Conservation (phyloP, 495 filamentous ascomycete species). For the Mycothermus thermophilus region DNA sequence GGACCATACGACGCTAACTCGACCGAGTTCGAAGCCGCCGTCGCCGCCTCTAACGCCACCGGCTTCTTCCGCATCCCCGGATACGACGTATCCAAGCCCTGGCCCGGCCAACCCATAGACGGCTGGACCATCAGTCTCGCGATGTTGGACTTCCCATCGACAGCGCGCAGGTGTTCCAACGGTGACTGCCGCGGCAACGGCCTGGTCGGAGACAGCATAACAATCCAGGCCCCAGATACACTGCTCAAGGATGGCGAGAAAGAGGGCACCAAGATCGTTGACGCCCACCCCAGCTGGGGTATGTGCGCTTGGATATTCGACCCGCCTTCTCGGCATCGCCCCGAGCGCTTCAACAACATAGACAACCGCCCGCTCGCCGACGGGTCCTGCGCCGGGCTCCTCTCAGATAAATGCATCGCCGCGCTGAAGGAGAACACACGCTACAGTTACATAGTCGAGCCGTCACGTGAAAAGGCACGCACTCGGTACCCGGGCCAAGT, state of each 20-base stretch:
- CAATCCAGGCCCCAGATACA: slow-evolving; percentile 1
- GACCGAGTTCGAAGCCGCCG: not conserved
- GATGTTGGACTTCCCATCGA: slow-evolving; percentile 1
- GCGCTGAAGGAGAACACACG: not conserved
- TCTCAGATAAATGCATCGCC: slow-evolving; percentile 4
- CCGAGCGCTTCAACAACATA: slow-evolving; percentile 2
- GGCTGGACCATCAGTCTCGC: slow-evolving; percentile 5
- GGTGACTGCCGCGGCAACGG: not conserved
- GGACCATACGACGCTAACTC: slow-evolving; percentile 7
- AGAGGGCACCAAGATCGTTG: slow-evolving; percentile 1
- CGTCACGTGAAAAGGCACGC: not conserved
- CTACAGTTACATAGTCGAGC: not conserved
- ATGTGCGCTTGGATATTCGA: slow-evolving; percentile 7
- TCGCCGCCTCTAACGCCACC: slow-evolving; percentile 4
- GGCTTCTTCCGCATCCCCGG: slow-evolving; percentile 3
- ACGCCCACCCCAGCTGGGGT: slow-evolving; percentile 5
- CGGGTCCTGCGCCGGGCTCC: slow-evolving; percentile 5
- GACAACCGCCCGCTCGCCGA: slow-evolving; percentile 3
- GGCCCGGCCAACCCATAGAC: slow-evolving; percentile 2
- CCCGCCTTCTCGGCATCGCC: not conserved
- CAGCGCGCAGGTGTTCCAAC: not conserved
- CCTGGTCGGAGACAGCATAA: slow-evolving; percentile 4
- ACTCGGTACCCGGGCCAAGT: not conserved
- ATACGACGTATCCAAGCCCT: slow-evolving; percentile 8
- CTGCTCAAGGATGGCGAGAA: not conserved